Evolutionary conservation across 139 green algal species (phyloP), one percentile per base, ranked within the genome.

Genomic region (Pedinophyceae sp.): DNA sequence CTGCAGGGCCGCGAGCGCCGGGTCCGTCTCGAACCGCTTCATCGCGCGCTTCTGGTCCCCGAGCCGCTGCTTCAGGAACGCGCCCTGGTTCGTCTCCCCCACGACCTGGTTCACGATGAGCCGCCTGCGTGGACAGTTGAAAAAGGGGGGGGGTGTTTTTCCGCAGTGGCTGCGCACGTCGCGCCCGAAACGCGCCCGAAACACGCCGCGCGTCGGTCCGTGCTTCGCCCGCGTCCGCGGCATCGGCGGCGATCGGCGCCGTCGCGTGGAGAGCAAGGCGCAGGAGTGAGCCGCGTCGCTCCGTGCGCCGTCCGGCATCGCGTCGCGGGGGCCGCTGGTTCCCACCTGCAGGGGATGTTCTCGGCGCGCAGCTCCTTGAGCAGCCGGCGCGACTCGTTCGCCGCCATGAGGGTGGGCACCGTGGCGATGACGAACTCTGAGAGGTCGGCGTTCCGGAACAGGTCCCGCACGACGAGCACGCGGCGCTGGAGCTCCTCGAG

Each of bases 371-470:
- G 75, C 6, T 69, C 60, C 15, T 54, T 5, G 10, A 83, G 48
- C 58, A 95, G 66, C 10, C 87, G 62, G 1, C 53, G 48, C 48
- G 76, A 93, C 64, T 98, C 91, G 49, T 76, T 87, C 23, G 97
- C 63, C 6, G 73, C 91, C 65, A 98, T 82, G 64, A 87, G 72
- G 3, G 91, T 98, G 40, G 91, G 91, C 23, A 98, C 97, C 59
- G 87, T 95, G 27, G 87, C 91, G 40, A 97, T 95, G 55, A 98
- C 76, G 63, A 98, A 98, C 65, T 98, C 91, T 1, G 83, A 96
- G n/a, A 65, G 50, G 46, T 82, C 30, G 48, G 76, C 62, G 70
- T 97, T 73, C 1, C 78, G 59, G 72, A 97, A 97, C 29, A 97
- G 79, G 48, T 26, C 18, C 19, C 10, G 17, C 29, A 23, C 6